Conservation (phyloP, 1,284 basidiomycete genomes). For the Ceratobasidium sp. region DNA sequence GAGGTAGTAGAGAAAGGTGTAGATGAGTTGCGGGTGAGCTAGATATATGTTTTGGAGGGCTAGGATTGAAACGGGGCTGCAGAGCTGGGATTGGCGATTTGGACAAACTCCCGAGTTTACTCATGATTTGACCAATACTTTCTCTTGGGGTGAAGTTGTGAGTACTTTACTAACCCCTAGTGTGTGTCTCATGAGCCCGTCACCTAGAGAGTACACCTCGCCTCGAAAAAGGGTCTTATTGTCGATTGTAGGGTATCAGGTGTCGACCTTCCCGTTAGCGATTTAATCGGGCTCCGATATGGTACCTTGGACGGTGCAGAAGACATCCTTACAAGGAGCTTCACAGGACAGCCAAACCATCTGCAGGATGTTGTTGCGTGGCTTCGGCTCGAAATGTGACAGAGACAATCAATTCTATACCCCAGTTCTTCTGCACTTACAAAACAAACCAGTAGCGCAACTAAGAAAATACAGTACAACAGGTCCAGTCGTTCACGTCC, state of each 20-base stretch:
- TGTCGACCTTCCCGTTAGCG: slow-evolving; percentile 26
- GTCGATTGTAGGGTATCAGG: slow-evolving; percentile 53
- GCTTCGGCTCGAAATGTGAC: slow-evolving; percentile 41
- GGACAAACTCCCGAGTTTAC: slow-evolving; percentile 96
- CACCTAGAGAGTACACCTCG: slow-evolving; percentile 55
- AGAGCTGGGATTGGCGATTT: slow-evolving; percentile 94
- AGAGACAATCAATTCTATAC: slow-evolving; percentile 14
- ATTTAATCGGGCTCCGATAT: slow-evolving; percentile 55
- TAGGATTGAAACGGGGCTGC: slow-evolving; percentile 38
- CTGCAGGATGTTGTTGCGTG: slow-evolving; percentile 32
- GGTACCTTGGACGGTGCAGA: slow-evolving; percentile 53
- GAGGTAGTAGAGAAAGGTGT: slow-evolving; percentile 70
- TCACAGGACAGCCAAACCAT: neutral
- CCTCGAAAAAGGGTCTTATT: slow-evolving; percentile 60
- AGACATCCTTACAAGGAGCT: slow-evolving; percentile 27
- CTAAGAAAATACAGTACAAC: slow-evolving; percentile 41
- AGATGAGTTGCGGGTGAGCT: slow-evolving; percentile 74
- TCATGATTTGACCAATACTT: slow-evolving; percentile 62
- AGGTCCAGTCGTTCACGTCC: neutral
- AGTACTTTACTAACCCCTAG: slow-evolving; percentile 51
- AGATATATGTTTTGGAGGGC: neutral
- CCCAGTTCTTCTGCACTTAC: slow-evolving; percentile 29
- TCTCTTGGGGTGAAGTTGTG: slow-evolving; percentile 72
- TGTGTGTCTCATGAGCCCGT: slow-evolving; percentile 1
- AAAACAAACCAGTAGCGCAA: slow-evolving; percentile 6